Conservation (phyloP, 106 monocot genomes). For the Allium fistulosum region DNA sequence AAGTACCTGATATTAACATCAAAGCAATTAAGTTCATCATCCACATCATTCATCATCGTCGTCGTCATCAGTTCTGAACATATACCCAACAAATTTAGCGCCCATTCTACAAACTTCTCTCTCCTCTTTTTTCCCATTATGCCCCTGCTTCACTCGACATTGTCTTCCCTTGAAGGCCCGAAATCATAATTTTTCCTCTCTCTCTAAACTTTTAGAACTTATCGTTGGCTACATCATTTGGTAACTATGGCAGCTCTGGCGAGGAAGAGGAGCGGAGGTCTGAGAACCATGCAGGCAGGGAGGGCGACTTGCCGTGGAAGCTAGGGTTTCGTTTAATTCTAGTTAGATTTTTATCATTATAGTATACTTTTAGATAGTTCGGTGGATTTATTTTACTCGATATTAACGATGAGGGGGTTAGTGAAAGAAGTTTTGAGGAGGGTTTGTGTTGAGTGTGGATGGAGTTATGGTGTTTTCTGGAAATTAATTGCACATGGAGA, state of each 20-base stretch:
- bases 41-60: no score
- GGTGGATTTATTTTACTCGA: background rate
- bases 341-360: background rate
- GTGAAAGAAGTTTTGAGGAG: conserved; percentile 42
- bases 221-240: background rate
- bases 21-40: no score
- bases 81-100: no score
- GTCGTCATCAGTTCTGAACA: no score
- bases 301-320: conserved; percentile 34
- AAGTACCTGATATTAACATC: no score
- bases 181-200: background rate
- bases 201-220: background rate
- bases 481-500: conserved; percentile 20
- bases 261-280: conserved; percentile 29
- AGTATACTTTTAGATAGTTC: background rate
- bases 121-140: background rate
- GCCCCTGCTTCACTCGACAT: background rate
- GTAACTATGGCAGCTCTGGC: conserved; percentile 15
- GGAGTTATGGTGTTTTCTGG: conserved; percentile 81
- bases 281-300: conserved; percentile 34
- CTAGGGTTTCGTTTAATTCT: conserved; percentile 13
- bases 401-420: conserved; percentile 22
- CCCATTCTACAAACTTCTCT: background rate
- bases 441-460: conserved; percentile 59
- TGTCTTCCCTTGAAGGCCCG: no score